Conservation (phyloP, 2,329 filamentous ascomycete species). For the Clonostachys chloroleuca region DNA sequence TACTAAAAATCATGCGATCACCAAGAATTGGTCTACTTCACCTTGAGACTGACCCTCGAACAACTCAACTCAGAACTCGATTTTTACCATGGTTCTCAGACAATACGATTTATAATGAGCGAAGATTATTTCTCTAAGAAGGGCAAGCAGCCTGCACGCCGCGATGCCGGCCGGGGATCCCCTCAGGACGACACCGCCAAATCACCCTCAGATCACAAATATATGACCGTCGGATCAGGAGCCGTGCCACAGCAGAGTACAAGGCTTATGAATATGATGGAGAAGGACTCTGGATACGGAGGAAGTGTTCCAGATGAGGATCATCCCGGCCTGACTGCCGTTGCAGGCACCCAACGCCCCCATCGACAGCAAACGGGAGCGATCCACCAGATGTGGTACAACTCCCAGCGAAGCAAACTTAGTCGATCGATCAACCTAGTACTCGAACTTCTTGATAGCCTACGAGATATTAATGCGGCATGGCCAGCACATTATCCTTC, state of each 20-base stretch:
- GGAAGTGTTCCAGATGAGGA: constrained; percentile 69
- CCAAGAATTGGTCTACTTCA: no score
- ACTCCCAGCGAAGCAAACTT: constrained; percentile 84
- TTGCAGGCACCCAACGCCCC: constrained; percentile 43
- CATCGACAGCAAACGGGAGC: constrained; percentile 64
- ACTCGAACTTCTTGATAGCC: constrained; percentile 74
- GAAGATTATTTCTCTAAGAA: constrained; percentile 54
- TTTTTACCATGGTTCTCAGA: no score
- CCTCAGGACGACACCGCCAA: no score
- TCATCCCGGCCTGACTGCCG: constrained; percentile 37
- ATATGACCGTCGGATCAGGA: constrained; percentile 85
- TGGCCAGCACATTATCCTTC: constrained; percentile 97
- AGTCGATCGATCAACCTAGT: constrained; percentile 83
- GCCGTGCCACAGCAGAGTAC: constrained; percentile 77
- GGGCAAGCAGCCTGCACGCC: constrained; percentile 38
- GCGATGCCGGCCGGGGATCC: no score
- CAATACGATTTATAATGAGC: constrained; percentile 42
- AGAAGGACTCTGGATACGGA: constrained; percentile 88
- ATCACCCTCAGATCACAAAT: constrained; percentile 30
- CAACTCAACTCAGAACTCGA: no score
- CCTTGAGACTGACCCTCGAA: no score
- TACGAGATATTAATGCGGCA: constrained; percentile 83
- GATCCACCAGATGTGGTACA: constrained; percentile 91
- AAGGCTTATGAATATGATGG: constrained; percentile 74
- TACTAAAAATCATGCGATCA: no score